Conservation (phyloP, 2,329 filamentous ascomycete species). For the Neocatenulostroma microsporum region DNA sequence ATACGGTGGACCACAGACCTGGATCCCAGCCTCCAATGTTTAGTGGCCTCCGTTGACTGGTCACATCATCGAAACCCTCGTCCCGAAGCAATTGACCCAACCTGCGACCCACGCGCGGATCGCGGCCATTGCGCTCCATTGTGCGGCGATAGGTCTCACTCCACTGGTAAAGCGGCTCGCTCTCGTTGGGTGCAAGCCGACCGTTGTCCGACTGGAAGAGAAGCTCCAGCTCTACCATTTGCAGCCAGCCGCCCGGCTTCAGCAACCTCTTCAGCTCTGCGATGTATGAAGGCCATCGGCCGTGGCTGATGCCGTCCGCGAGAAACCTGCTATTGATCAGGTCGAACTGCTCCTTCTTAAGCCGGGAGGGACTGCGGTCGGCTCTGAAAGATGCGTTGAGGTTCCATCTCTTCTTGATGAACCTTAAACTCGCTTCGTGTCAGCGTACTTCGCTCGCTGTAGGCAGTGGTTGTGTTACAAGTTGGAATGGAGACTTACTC, state of each 20-base stretch:
- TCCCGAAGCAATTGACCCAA: constrained; percentile 14
- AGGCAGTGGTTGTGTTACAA: too few species aligned
- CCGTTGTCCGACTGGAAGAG: constrained; percentile 82
- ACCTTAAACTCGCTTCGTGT: too few species aligned
- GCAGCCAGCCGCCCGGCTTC: constrained; percentile 72
- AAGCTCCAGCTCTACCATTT: constrained; percentile 81
- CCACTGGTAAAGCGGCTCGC: constrained; percentile 19
- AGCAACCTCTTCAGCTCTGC: constrained; percentile 65
- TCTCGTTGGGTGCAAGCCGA: constrained; percentile 28
- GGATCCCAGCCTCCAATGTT: constrained; percentile 11
- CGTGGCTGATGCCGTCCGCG: constrained; percentile 61
- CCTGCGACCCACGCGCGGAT: constrained; percentile 16
- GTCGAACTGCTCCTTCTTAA: constrained; percentile 56
- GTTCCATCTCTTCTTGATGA: constrained; percentile 26
- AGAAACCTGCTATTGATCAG: constrained; percentile 72
- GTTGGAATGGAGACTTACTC: too few species aligned
- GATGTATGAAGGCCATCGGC: constrained; percentile 68
- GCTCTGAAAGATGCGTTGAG: constrained; percentile 26
- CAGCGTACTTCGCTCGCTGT: too few species aligned
- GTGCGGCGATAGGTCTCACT: constrained; percentile 17
- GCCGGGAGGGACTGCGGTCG: constrained; percentile 12
- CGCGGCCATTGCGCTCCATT: constrained; percentile 15
- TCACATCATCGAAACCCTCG: constrained; percentile 15
- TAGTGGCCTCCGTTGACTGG: not conserved
- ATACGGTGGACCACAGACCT: constrained; percentile 1